phyloP scores from a whole-genome alignment of 352 stramenopile genomes.

The Globisporangium iwayamae region DNA sequence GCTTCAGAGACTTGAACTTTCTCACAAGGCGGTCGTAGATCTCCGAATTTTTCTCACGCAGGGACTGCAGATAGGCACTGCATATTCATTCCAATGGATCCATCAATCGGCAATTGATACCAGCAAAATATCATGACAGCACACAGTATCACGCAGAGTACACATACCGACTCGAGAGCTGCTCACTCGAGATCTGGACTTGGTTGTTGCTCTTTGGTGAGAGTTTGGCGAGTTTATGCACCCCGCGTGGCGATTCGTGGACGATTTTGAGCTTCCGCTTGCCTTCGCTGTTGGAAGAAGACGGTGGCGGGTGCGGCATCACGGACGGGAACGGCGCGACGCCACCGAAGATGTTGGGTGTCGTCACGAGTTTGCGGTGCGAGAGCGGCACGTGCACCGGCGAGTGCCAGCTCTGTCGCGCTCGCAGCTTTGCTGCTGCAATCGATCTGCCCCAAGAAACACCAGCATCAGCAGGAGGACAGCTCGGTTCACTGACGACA shows the following conservation, averaged over 20 bases:
- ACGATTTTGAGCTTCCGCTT: constrained; percentile 6
- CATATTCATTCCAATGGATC: not conserved
- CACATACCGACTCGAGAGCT: constrained; percentile 23
- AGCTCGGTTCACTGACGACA: not conserved
- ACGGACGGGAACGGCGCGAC: constrained; percentile 38
- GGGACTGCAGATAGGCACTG: constrained; percentile 24
- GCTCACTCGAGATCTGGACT: constrained; percentile 11
- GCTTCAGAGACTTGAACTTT: constrained; percentile 24
- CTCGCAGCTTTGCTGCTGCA: not conserved
- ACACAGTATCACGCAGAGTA: not conserved
- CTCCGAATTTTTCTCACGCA: constrained; percentile 34
- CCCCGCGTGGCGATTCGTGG: constrained; percentile 4
- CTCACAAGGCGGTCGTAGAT: constrained; percentile 35
- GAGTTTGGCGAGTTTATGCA: constrained; percentile 20
- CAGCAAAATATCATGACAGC: not conserved
- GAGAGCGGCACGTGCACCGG: constrained; percentile 52
- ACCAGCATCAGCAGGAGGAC: not conserved
- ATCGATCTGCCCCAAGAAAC: not conserved
- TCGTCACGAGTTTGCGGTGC: constrained; percentile 60
- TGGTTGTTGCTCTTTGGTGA: constrained; percentile 10
- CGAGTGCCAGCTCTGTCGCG: constrained; percentile 54
- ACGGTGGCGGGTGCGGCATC: constrained; percentile 11
- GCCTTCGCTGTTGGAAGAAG: constrained; percentile 2
- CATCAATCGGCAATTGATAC: not conserved
- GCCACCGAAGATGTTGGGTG: constrained; percentile 39